Percentiles rank a stretch among this genome's conserved stretches.
phyloP scores from a whole-genome alignment of 1,284 basidiomycete species.

The Cryptococcus sp. region DNA sequence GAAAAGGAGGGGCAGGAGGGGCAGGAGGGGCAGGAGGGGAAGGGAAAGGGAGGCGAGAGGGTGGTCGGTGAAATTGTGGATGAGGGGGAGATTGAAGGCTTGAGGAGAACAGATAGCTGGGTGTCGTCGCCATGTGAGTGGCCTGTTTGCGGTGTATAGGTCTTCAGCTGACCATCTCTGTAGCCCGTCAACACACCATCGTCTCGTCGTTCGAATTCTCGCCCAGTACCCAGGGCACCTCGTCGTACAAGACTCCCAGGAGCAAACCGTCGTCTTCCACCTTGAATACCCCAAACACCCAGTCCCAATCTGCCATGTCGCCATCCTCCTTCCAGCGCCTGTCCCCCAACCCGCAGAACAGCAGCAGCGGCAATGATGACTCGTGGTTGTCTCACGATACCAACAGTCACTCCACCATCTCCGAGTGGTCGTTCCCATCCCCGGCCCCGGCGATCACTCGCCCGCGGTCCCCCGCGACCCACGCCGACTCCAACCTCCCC shows the following conservation, averaged over 20 bases:
- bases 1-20: conserved; percentile 6
- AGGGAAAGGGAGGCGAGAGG: not conserved
- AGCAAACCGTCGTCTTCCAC: conserved; percentile 1
- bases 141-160: not conserved
- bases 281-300: not conserved
- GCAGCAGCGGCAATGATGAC: conserved; percentile 1
- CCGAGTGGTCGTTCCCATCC: conserved; percentile 29
- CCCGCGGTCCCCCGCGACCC: conserved; percentile 12
- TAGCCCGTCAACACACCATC: conserved; percentile 15
- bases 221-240: conserved; percentile 4
- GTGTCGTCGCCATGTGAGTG: conserved; percentile 31
- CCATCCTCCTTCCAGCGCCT: conserved; percentile 5
- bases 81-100: conserved; percentile 7
- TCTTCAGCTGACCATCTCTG: not conserved
- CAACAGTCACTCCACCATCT: conserved; percentile 24
- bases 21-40: not conserved
- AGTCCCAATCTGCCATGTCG: not conserved
- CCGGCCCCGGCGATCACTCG: conserved; percentile 18
- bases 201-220: conserved; percentile 30
- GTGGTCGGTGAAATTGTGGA: conserved; percentile 1
- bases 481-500: conserved; percentile 12
- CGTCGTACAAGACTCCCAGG: conserved; percentile 14
- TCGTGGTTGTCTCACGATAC: conserved; percentile 35
- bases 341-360: conserved; percentile 8
- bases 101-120: conserved; percentile 20